Evolutionary conservation across 306 rosid genomes (phyloP).

Genomic region (Dalbergia cultrata): DNA sequence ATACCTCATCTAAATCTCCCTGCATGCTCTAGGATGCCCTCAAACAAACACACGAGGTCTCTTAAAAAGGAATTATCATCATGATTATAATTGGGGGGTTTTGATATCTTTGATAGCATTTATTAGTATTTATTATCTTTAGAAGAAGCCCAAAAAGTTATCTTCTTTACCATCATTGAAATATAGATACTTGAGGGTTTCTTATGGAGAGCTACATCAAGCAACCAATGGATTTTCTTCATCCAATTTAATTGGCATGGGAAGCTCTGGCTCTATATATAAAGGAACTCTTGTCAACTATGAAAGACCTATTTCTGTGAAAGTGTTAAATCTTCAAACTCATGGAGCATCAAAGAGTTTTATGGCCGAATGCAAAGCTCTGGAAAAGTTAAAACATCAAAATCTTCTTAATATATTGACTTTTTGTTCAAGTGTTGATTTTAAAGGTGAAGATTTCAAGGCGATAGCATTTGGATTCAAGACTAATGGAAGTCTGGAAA

Average conservation of each 20-base stretch:
- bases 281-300: constrained; percentile 44
- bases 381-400: constrained; percentile 38
- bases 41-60: constrained; percentile 20
- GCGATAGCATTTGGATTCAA: constrained; percentile 52
- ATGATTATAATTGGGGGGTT: constrained; percentile 10
- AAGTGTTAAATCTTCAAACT: constrained; percentile 47
- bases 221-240: constrained; percentile 56
- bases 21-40: not conserved
- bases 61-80: constrained; percentile 2
- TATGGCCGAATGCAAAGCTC: constrained; percentile 47
- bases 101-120: not conserved
- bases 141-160: not conserved
- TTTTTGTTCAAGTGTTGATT: constrained; percentile 49
- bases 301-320: constrained; percentile 37
- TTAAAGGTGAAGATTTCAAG: constrained; percentile 46
- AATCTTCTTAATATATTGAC: constrained; percentile 48
- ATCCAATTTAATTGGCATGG: constrained; percentile 44
- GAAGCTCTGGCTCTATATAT: constrained; percentile 53
- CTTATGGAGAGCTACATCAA: constrained; percentile 48
- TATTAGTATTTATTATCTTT: not conserved
- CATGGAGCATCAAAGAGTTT: constrained; percentile 56
- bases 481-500: constrained; percentile 54
- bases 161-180: not conserved
- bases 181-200: constrained; percentile 30
- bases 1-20: constrained; percentile 40